Evolutionary conservation across 1,284 basidiomycete species (phyloP).

Genomic region (Farysia itapuensis): DNA sequence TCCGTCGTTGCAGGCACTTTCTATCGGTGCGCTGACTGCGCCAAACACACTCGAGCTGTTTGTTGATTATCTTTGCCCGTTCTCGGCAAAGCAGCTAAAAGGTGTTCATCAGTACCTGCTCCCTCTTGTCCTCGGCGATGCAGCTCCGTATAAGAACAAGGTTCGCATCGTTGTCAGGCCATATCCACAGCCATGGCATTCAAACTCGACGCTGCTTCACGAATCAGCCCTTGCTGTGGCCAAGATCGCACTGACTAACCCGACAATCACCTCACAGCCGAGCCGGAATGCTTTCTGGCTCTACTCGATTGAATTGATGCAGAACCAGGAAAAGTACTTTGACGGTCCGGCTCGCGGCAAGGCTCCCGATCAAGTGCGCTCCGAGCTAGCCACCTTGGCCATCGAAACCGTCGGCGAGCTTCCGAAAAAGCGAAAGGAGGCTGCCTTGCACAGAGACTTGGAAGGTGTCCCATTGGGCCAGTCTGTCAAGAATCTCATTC

Average conservation of each 20-base stretch:
- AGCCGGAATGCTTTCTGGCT: slow-evolving; percentile 43
- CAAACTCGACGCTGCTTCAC: slow-evolving; percentile 70
- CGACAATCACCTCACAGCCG: slow-evolving; percentile 6
- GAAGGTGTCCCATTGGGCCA: slow-evolving; percentile 53
- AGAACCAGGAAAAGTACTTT: slow-evolving; percentile 74
- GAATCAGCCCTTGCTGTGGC: slow-evolving; percentile 77
- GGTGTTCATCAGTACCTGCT: slow-evolving; percentile 60
- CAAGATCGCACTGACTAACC: slow-evolving; percentile 63
- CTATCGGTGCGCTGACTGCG: slow-evolving; percentile 70
- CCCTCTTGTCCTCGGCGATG: slow-evolving; percentile 51
- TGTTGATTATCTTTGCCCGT: slow-evolving; percentile 65
- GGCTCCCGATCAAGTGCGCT: slow-evolving; percentile 74
- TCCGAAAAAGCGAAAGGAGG: slow-evolving; percentile 56
- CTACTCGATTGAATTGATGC: slow-evolving; percentile 69
- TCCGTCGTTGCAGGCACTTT: slow-evolving; percentile 72
- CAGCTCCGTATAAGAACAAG: slow-evolving; percentile 68
- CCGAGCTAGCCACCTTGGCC: slow-evolving; percentile 69
- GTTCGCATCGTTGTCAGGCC: slow-evolving; percentile 77
- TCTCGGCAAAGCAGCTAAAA: slow-evolving; percentile 62
- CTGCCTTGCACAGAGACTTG: slow-evolving; percentile 62
- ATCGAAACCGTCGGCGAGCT: slow-evolving; percentile 64
- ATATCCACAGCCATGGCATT: slow-evolving; percentile 71
- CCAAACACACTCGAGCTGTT: slow-evolving; percentile 84
- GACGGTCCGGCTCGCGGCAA: slow-evolving; percentile 74
- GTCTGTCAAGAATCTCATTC: slow-evolving; percentile 69